Evolutionary conservation across 129 eudicot genomes (phyloP).

Genomic region (Lactuca saligna): DNA sequence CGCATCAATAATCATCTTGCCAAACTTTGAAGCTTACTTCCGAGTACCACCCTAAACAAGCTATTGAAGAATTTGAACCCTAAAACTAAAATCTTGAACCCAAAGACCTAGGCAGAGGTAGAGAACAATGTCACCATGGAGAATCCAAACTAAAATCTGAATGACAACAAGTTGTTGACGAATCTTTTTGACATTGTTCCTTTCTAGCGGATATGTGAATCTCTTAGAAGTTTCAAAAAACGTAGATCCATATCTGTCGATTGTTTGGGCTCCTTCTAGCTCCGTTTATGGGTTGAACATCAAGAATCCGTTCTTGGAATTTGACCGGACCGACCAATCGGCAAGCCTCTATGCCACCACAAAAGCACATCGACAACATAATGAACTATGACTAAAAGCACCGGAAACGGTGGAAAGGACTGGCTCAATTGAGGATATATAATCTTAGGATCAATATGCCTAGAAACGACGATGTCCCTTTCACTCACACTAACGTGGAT

Average conservation of each 20-base stretch:
- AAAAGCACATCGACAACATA: constrained; percentile 55
- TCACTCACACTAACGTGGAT: constrained; percentile 62
- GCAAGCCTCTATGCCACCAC: constrained; percentile 78
- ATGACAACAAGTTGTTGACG: constrained; percentile 50
- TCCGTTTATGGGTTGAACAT: constrained; percentile 72
- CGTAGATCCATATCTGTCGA: constrained; percentile 68
- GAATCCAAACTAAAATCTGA: constrained; percentile 28
- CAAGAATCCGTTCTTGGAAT: constrained; percentile 64
- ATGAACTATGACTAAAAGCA: constrained; percentile 80
- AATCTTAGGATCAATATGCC: constrained; percentile 78
- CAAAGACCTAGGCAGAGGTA: no score
- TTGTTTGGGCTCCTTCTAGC: constrained; percentile 76
- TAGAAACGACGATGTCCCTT: constrained; percentile 81
- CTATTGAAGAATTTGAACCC: no score
- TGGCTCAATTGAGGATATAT: constrained; percentile 67
- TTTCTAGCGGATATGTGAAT: constrained; percentile 62
- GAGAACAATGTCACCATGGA: no score
- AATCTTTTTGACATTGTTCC: constrained; percentile 72
- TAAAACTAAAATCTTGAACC: no score
- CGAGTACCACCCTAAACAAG: no score
- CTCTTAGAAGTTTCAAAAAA: constrained; percentile 49
- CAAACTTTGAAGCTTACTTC: no score
- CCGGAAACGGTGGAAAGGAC: constrained; percentile 64
- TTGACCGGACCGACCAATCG: constrained; percentile 65
- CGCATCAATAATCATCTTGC: no score